A percentile compares a stretch with the other conserved stretches of the same genome.
These are phyloP conservation scores for Coemansia sp. DNA, from an alignment of 192 early-diverging fungal species.

Conservation along the genomic window DNA sequence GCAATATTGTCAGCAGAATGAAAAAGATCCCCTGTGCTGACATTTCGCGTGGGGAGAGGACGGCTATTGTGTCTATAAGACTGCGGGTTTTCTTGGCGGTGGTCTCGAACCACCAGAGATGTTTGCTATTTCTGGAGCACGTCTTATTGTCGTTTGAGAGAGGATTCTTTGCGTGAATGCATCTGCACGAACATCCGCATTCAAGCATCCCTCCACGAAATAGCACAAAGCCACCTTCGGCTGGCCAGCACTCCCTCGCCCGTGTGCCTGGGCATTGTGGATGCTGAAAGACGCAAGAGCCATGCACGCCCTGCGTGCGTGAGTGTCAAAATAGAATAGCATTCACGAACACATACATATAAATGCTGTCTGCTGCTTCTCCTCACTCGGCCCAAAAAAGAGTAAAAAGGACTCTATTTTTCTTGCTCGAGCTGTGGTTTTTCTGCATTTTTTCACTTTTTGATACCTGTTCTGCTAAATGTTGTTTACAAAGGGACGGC, in stretches of 20 bases:
- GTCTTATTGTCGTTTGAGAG: neutral
- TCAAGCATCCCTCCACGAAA: neutral
- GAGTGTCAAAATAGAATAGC: neutral
- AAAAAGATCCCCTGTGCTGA: neutral
- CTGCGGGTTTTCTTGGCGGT: neutral
- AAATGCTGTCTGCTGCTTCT: neutral
- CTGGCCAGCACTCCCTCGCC: neutral
- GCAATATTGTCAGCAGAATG: neutral
- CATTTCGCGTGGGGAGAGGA: neutral
- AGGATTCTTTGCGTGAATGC: neutral
- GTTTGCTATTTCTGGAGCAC: neutral
- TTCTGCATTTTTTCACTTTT: too few relatives aligned
- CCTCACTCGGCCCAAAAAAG: too few relatives aligned
- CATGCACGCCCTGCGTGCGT: constrained; percentile 1
- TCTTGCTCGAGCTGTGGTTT: neutral
- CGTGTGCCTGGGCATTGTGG: constrained; percentile 1
- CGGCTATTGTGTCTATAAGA: neutral
- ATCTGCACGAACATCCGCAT: neutral
- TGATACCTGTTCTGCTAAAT: constrained; percentile 8
- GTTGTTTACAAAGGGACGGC: constrained; percentile 35
- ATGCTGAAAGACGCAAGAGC: constrained; percentile 1
- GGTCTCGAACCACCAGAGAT: neutral
- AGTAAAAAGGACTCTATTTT: neutral
- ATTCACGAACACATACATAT: neutral
- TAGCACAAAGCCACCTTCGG: neutral